A percentile compares a stretch with the other conserved stretches of the same genome.
Evolutionary conservation across 192 early-diverging fungal species (phyloP).

Genomic region (Coemansia sp.): DNA sequence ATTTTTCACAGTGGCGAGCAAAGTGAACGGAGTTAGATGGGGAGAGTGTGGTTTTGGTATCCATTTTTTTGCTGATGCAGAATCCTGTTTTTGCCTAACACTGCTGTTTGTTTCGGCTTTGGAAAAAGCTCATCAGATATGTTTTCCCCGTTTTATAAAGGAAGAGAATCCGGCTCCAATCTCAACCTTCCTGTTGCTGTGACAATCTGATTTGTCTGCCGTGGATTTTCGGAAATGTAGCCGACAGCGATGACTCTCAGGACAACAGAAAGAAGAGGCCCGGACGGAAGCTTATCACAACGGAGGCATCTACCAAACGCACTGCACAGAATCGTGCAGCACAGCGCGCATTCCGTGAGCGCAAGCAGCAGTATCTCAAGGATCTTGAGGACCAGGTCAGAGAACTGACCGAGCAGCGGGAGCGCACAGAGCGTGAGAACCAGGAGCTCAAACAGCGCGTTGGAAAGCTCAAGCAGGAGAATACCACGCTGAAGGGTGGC

Average conservation of each 20-base stretch:
- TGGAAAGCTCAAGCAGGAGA: slow-evolving; percentile 44
- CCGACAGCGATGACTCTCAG: slow-evolving; percentile 17
- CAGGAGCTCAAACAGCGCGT: slow-evolving; percentile 34
- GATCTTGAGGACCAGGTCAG: slow-evolving; percentile 75
- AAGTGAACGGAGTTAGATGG: no score
- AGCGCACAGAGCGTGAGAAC: slow-evolving; percentile 55
- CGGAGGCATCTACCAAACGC: slow-evolving; percentile 63
- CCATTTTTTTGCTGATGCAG: no score
- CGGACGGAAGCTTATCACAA: slow-evolving; percentile 64
- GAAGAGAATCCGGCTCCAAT: no score
- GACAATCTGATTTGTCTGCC: not conserved
- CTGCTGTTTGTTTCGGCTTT: no score
- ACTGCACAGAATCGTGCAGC: slow-evolving; percentile 90
- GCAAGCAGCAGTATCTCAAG: slow-evolving; percentile 79
- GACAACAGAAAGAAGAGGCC: slow-evolving; percentile 60
- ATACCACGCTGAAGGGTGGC: slow-evolving; percentile 29
- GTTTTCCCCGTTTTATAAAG: no score
- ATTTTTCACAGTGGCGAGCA: not conserved
- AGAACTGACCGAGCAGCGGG: slow-evolving; percentile 63
- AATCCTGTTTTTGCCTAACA: no score
- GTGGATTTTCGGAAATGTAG: not conserved
- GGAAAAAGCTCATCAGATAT: no score
- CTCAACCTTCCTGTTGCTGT: not conserved
- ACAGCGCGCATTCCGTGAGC: slow-evolving; percentile 88
- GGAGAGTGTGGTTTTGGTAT: no score